Percentiles rank a stretch among this genome's conserved stretches.
Evolutionary conservation across 148 eudicot genomes (phyloP).

Genomic region (Chenopodium berlandieri): DNA sequence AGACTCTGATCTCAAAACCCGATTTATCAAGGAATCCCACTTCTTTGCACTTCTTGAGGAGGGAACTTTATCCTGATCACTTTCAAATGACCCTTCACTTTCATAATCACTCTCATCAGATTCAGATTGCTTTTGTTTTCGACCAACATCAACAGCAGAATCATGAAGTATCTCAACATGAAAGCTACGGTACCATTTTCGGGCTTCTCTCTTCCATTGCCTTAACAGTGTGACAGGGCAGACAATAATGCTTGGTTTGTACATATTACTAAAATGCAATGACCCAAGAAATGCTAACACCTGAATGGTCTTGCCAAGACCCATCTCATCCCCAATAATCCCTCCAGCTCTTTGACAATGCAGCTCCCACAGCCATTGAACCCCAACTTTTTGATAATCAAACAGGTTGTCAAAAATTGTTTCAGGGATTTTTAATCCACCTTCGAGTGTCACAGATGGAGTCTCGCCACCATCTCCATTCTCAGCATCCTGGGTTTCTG

Average conservation of each 20-base stretch:
- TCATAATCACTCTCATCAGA: constrained; percentile 68
- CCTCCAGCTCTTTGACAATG: constrained; percentile 99
- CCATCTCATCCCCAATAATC: constrained; percentile 98
- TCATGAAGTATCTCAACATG: constrained; percentile 94
- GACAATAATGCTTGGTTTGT: constrained; percentile 87
- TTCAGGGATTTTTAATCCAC: constrained; percentile 85
- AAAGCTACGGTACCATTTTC: constrained; percentile 84
- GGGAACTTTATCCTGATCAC: constrained; percentile 44
- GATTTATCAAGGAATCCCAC: constrained; percentile 83
- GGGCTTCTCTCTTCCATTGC: constrained; percentile 96
- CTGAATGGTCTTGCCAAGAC: constrained; percentile 99
- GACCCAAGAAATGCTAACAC: constrained; percentile 85
- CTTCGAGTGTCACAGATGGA: constrained; percentile 74
- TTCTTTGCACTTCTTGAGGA: constrained; percentile 44
- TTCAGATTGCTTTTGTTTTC: constrained; percentile 48
- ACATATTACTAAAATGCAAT: constrained; percentile 87
- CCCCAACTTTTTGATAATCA: constrained; percentile 97
- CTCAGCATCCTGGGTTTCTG: constrained; percentile 43
- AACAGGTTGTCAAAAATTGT: constrained; percentile 67
- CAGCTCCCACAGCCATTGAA: constrained; percentile 98
- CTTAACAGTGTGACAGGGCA: constrained; percentile 94
- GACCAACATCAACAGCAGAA: constrained; percentile 60
- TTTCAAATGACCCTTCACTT: constrained; percentile 53
- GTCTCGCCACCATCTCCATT: constrained; percentile 46
- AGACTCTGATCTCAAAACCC: constrained; percentile 67